phyloP scores from a whole-genome alignment of 2,329 filamentous ascomycete genomes.

The Pseudopyricularia cyperi region DNA sequence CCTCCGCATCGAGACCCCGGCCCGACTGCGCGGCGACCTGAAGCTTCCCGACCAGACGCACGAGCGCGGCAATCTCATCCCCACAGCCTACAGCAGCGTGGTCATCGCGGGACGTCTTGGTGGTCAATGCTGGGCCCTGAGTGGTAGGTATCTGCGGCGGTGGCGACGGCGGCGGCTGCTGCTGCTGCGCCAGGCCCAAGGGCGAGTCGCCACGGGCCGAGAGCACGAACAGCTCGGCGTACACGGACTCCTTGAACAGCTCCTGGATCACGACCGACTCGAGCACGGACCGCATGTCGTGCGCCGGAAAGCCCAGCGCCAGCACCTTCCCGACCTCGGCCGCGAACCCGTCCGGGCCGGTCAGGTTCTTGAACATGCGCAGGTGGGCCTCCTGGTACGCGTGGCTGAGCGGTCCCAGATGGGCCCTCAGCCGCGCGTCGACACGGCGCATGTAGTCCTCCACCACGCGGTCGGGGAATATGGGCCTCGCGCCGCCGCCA shows the following conservation, averaged over 20 bases:
- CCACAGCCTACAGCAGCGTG: not conserved
- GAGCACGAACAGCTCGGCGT: not conserved
- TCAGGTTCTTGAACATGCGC: not conserved
- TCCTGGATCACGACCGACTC: constrained; percentile 1
- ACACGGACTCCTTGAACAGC: constrained; percentile 3
- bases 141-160: not conserved
- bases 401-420: not conserved
- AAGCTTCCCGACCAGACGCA: not conserved
- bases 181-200: not conserved
- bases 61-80: not conserved
- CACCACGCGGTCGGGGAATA: not conserved
- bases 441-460: not conserved
- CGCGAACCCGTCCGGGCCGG: not conserved
- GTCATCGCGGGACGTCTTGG: not conserved
- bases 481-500: not conserved
- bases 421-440: not conserved
- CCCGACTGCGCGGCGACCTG: not conserved
- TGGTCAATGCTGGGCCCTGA: not conserved
- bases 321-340: not conserved
- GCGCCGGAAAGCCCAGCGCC: not conserved
- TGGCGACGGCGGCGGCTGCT: not conserved
- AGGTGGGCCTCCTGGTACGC: constrained; percentile 1
- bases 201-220: not conserved
- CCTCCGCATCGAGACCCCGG: not conserved
- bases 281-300: not conserved